Evolutionary conservation across 306 rosid genomes (phyloP).

Genomic region (Dryas octopetala): DNA sequence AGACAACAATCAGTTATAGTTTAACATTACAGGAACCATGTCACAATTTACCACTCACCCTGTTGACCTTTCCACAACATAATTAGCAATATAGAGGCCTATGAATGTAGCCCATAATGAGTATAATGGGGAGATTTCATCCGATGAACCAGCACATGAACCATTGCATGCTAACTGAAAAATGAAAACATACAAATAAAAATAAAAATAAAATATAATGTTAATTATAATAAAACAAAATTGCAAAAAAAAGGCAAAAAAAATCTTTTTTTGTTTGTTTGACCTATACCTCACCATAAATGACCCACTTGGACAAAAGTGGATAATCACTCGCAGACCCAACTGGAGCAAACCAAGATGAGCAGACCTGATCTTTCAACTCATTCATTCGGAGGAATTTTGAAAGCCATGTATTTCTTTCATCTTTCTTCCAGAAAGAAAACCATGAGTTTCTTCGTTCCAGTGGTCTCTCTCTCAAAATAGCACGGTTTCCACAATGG

Average conservation of each 20-base stretch:
- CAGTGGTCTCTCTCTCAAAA: conserved; percentile 58
- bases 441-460: conserved; percentile 64
- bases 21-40: conserved; percentile 11
- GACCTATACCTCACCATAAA: conserved; percentile 85
- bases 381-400: conserved; percentile 82
- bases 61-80: conserved; percentile 93
- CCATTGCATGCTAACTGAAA: conserved; percentile 91
- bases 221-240: background rate
- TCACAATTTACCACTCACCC: conserved; percentile 63
- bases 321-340: conserved; percentile 99
- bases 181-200: conserved; percentile 16
- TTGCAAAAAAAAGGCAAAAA: background rate
- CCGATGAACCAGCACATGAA: conserved; percentile 75
- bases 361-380: conserved; percentile 88
- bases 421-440: conserved; percentile 75
- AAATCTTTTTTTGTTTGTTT: background rate
- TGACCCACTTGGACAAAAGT: conserved; percentile 94
- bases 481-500: conserved; percentile 92
- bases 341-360: conserved; percentile 99
- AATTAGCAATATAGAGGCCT: conserved; percentile 95
- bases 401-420: conserved; percentile 75
- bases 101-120: conserved; percentile 98
- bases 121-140: conserved; percentile 91
- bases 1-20: conserved; percentile 4
- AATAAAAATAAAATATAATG: conserved; percentile 13